These are phyloP conservation scores for Cystobasidium tubakii DNA, from an alignment of 768 basidiomycete genomes.

Conservation along the genomic window DNA sequence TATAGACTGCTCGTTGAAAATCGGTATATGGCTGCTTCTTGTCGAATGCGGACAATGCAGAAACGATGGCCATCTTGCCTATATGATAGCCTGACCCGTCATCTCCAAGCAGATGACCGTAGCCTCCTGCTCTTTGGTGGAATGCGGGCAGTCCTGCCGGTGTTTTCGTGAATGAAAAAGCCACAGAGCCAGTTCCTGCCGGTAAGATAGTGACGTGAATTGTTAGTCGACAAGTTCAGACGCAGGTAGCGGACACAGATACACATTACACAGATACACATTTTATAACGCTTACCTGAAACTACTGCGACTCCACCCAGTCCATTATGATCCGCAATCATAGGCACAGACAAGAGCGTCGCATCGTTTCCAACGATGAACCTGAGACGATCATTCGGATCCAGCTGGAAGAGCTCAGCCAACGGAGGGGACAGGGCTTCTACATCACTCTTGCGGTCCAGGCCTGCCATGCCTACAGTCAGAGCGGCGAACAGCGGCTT, in stretches of 20 bases:
- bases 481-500: slow-evolving; percentile 6
- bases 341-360: slow-evolving; percentile 21
- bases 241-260: not conserved
- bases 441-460: slow-evolving; percentile 22
- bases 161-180: slow-evolving; percentile 23
- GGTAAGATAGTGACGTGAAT: not conserved
- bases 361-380: slow-evolving; percentile 34
- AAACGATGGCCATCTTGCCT: slow-evolving; percentile 20
- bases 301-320: slow-evolving; percentile 17
- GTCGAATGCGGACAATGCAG: slow-evolving; percentile 19
- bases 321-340: slow-evolving; percentile 27
- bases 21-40: not conserved
- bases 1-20: slow-evolving; percentile 3
- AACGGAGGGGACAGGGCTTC: not conserved
- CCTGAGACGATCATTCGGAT: not conserved
- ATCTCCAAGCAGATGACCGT: slow-evolving; percentile 18
- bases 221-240: not conserved
- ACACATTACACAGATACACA: too few species aligned
- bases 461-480: slow-evolving; percentile 24
- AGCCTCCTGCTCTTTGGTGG: slow-evolving; percentile 19
- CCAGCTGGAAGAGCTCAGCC: slow-evolving; percentile 19
- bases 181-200: slow-evolving; percentile 30
- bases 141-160: slow-evolving; percentile 6
- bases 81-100: slow-evolving; percentile 22
- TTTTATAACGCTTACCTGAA: slow-evolving; percentile 21